Evolutionary conservation across 768 basidiomycete species (phyloP), one percentile per base, ranked within the genome.

Genomic region (Galerina marginata): DNA sequence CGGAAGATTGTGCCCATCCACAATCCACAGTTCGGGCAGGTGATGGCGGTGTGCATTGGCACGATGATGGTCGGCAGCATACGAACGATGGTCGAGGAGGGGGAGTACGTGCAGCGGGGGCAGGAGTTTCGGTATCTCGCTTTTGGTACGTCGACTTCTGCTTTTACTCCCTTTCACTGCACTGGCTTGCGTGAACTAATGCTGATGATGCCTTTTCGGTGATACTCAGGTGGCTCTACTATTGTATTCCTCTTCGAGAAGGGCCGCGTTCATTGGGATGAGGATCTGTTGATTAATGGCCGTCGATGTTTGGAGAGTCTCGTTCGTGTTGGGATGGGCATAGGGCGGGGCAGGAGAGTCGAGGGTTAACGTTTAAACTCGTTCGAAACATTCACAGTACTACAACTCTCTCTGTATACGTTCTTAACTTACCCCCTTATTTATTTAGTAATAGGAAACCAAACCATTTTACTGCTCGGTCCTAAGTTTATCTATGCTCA

Each of bases 161-260:
- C 7, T 33, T 33, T 33, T 20, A 7, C 29, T 33, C 29, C 7
- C 29, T 33, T 33, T 33, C 7, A 20, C 20, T 20, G 20, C 20
- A 20, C 20, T 20, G 20, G 29, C 29, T 33, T 7, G 4, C 7
- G 4, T 33, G 29, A 33, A 33, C 29, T 4, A 33, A 33, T 4
- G 29, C 4, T 7, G 42, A 39, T 61, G 52, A 37, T 29, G 29
- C 29, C 29, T 33, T 26, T 37, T 9, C 4, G 12, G 15, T 42
- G 1, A 33, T 33, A 33, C 29, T 33, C 58, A 94, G 92, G 93
- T 56, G 95, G 94, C 1, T 95, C 93, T 33, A 96, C 95, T 12
- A 92, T 97, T 63, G 95, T 98, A 39, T 74, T 93, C 45, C 73
- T 98, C 16, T 95, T 97, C 65, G 93, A 95, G 74, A 92, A 88